Conservation (phyloP, 306 rosid species). For the Pterocarpus santalinus region DNA sequence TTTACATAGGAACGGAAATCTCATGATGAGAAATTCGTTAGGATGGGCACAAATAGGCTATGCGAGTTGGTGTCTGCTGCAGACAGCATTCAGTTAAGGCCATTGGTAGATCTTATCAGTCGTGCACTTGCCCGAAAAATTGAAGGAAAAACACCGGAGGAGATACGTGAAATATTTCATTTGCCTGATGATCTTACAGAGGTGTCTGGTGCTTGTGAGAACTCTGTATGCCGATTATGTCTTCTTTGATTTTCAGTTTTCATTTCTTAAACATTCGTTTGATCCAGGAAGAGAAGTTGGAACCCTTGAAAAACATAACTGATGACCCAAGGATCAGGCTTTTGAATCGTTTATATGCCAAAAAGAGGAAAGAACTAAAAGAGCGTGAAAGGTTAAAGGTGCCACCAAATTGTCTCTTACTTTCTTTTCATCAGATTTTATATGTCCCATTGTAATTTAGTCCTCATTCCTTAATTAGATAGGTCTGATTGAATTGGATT, state of each 20-base stretch:
- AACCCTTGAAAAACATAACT: conserved; percentile 85
- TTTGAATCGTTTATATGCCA: conserved; percentile 92
- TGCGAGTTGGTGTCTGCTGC: conserved; percentile 99
- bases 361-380: conserved; percentile 93
- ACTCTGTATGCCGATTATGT: conserved; percentile 51
- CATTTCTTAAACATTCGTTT: conserved; percentile 55
- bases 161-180: conserved; percentile 98
- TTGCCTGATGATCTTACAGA: conserved; percentile 99
- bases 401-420: conserved; percentile 48
- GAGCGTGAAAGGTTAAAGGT: conserved; percentile 96
- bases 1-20: conserved; percentile 80
- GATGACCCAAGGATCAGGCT: conserved; percentile 98
- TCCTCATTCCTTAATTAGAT: conserved; percentile 27
- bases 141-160: conserved; percentile 98
- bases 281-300: conserved; percentile 95
- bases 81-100: conserved; percentile 94
- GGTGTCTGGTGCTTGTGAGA: conserved; percentile 76
- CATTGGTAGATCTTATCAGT: conserved; percentile 96
- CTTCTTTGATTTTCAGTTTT: conserved; percentile 48
- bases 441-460: conserved; percentile 20
- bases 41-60: conserved; percentile 90
- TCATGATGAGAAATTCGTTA: conserved; percentile 86
- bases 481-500: conserved; percentile 37
- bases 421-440: conserved; percentile 46
- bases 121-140: conserved; percentile 99